These are phyloP conservation scores for Theileria sp. DNA, from an alignment of 169 alveolate species.

Conservation along the genomic window DNA sequence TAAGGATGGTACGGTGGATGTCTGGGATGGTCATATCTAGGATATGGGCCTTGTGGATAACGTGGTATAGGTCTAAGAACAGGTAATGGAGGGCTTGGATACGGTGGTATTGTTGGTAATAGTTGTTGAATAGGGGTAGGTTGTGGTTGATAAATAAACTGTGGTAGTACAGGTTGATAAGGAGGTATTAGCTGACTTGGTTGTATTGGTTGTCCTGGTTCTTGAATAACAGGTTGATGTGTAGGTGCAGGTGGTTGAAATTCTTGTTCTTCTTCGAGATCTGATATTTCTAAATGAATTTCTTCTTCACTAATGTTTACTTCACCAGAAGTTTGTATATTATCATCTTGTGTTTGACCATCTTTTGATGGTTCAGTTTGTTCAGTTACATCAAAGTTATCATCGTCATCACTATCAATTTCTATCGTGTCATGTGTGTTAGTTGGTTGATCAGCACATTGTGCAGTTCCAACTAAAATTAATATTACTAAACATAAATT, in stretches of 20 bases:
- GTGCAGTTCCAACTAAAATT: too few species aligned
- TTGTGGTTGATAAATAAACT: too few species aligned
- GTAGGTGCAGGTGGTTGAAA: neutral
- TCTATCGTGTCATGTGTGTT: neutral
- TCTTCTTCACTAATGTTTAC: neutral
- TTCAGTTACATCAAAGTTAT: neutral
- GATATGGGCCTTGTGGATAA: neutral
- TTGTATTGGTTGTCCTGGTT: neutral
- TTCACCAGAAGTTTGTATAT: too few species aligned
- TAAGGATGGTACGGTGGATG: neutral
- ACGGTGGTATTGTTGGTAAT: too few species aligned
- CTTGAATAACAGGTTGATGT: too few species aligned
- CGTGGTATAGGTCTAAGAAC: neutral
- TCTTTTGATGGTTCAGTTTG: neutral
- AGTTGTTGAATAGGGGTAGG: too few species aligned
- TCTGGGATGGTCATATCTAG: neutral
- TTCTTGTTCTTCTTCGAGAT: neutral
- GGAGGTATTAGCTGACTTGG: too few species aligned
- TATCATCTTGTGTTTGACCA: neutral
- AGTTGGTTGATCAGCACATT: too few species aligned
- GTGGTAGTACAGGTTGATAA: too few species aligned
- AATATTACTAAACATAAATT: too few species aligned
- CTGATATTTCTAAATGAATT: neutral
- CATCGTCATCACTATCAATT: neutral
- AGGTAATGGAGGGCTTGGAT: too few species aligned